A percentile compares a stretch with the other conserved stretches of the same genome.
Evolutionary conservation across 1,139 yeast species (phyloP).

Genomic region (Magnusiomyces starmeri): DNA sequence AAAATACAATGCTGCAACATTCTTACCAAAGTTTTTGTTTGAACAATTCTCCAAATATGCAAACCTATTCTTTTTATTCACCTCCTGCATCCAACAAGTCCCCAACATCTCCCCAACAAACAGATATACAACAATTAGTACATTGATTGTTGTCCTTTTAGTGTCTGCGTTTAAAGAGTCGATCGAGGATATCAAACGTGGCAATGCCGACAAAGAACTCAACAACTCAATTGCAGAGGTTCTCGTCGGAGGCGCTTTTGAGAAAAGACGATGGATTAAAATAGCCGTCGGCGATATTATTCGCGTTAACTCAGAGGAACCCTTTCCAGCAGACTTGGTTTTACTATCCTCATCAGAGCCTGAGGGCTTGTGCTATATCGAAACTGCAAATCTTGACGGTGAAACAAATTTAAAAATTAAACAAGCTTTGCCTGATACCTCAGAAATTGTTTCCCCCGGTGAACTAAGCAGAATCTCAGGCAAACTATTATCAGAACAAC

Average conservation of each 20-base stretch:
- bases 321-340: slow-evolving; percentile 89
- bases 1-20: slow-evolving; percentile 91
- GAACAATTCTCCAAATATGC: slow-evolving; percentile 98
- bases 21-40: slow-evolving; percentile 85
- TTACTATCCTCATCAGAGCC: slow-evolving; percentile 91
- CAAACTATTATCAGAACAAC: slow-evolving; percentile 73
- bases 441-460: slow-evolving; percentile 60
- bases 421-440: slow-evolving; percentile 76
- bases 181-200: slow-evolving; percentile 84
- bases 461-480: slow-evolving; percentile 51
- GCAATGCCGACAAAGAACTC: slow-evolving; percentile 79
- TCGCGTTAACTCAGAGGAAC: slow-evolving; percentile 75
- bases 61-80: slow-evolving; percentile 84
- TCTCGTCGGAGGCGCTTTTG: slow-evolving; percentile 61
- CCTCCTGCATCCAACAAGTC: slow-evolving; percentile 92
- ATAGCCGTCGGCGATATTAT: slow-evolving; percentile 90
- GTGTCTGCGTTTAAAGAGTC: slow-evolving; percentile 92
- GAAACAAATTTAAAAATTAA: slow-evolving; percentile 95
- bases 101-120: slow-evolving; percentile 96
- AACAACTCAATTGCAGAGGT: slow-evolving; percentile 74
- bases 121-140: slow-evolving; percentile 90
- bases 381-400: slow-evolving; percentile 96
- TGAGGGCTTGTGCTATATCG: slow-evolving; percentile 94
- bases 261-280: slow-evolving; percentile 71
- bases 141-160: slow-evolving; percentile 69